Conservation (phyloP, 2,329 filamentous ascomycete genomes). For the Penicillium verrucosum region DNA sequence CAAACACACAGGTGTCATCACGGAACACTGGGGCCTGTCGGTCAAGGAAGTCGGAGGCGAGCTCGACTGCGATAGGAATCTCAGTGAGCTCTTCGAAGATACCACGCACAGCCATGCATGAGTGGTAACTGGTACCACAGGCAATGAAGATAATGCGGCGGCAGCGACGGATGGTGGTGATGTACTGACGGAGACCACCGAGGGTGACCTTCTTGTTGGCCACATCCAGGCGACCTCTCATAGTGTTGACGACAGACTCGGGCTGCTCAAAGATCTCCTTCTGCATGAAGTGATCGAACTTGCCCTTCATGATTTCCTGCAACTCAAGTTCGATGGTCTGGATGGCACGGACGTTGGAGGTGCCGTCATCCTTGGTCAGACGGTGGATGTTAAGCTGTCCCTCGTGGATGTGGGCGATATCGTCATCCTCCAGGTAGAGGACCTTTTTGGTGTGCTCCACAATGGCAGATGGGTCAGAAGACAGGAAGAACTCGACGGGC, state of each 20-base stretch:
- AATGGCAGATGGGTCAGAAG: slow-evolving; percentile 95
- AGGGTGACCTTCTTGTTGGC: slow-evolving; percentile 94
- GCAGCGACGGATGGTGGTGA: slow-evolving; percentile 93
- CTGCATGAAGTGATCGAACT: slow-evolving; percentile 99
- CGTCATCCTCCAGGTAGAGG: slow-evolving; percentile 98
- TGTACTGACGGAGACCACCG: slow-evolving; percentile 93
- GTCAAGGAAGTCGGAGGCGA: slow-evolving; percentile 97
- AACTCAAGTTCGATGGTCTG: slow-evolving; percentile 98
- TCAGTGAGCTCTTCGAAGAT: slow-evolving; percentile 97
- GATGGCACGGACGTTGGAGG: slow-evolving; percentile 94
- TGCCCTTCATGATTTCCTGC: slow-evolving; percentile 99
- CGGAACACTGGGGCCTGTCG: slow-evolving; percentile 96
- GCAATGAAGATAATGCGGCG: slow-evolving; percentile 98
- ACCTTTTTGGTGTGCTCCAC: slow-evolving; percentile 99
- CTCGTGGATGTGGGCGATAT: slow-evolving; percentile 99
- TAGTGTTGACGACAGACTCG: slow-evolving; percentile 98
- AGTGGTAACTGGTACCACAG: slow-evolving; percentile 97
- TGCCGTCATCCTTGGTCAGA: slow-evolving; percentile 92
- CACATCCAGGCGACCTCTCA: slow-evolving; percentile 95
- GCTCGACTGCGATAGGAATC: slow-evolving; percentile 93
- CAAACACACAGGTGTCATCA: slow-evolving; percentile 98
- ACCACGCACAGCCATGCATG: slow-evolving; percentile 98
- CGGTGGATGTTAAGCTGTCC: slow-evolving; percentile 98
- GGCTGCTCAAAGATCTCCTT: slow-evolving; percentile 99
- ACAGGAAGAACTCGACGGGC: slow-evolving; percentile 98